Percentiles rank a stretch among this genome's conserved stretches.
These are phyloP conservation scores for Claviceps sp. DNA, from an alignment of 2,329 filamentous ascomycete genomes.

Conservation along the genomic window DNA sequence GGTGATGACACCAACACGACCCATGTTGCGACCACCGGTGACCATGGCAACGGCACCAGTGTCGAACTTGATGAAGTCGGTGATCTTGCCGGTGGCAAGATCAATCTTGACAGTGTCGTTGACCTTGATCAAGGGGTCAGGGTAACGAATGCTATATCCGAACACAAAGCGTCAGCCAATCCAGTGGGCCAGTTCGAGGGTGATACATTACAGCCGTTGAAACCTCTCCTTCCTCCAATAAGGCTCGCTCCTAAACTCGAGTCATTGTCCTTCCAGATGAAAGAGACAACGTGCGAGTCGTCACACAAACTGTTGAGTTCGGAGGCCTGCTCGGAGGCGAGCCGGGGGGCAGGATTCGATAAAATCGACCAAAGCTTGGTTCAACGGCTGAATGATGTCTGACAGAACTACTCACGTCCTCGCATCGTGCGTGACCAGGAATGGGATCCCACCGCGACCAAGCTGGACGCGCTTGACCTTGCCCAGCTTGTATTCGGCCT, in stretches of 20 bases:
- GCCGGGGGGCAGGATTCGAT: constrained; percentile 12
- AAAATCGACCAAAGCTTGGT: constrained; percentile 84
- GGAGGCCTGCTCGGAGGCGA: constrained; percentile 7
- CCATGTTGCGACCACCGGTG: constrained; percentile 99
- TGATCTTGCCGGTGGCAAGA: constrained; percentile 91
- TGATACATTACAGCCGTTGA: constrained; percentile 48
- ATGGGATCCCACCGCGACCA: constrained; percentile 99
- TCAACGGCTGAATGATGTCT: constrained; percentile 99
- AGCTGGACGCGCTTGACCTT: constrained; percentile 99
- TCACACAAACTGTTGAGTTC: constrained; percentile 7
- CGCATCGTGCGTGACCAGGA: constrained; percentile 99
- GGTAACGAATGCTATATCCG: constrained; percentile 82
- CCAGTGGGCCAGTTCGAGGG: constrained; percentile 8
- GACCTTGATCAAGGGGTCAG: constrained; percentile 96
- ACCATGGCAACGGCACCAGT: constrained; percentile 97
- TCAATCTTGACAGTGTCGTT: constrained; percentile 99
- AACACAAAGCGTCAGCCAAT: constrained; percentile 20
- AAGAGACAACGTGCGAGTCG: neutral
- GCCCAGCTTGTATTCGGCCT: constrained; percentile 99
- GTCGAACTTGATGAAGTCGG: constrained; percentile 97
- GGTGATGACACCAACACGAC: constrained; percentile 99
- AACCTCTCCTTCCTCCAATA: constrained; percentile 8
- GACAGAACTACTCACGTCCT: constrained; percentile 92
- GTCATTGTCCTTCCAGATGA: neutral
- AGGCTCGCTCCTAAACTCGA: neutral